A percentile compares a stretch with the other conserved stretches of the same genome.
These are phyloP conservation scores for Cinnamomum chago DNA, from an alignment of 164 flowering plant genomes.

Conservation along the genomic window DNA sequence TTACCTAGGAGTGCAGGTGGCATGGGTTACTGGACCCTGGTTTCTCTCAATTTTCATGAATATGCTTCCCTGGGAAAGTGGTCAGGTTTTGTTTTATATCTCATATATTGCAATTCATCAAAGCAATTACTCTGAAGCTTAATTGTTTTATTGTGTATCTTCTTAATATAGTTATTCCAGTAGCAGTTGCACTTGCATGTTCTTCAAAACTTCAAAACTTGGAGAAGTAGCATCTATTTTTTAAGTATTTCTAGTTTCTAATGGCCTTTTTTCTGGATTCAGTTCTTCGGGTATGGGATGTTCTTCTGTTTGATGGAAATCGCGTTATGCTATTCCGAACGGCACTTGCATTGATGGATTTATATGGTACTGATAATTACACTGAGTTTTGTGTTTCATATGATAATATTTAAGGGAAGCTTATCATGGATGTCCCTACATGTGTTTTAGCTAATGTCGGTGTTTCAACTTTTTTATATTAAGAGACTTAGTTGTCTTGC, in stretches of 20 bases:
- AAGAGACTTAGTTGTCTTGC: neutral
- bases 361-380: slow-evolving; percentile 74
- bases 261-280: slow-evolving; percentile 18
- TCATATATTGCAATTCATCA: neutral
- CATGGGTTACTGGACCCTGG: slow-evolving; percentile 98
- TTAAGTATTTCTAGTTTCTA: neutral
- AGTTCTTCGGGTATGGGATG: slow-evolving; percentile 99
- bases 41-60: slow-evolving; percentile 95
- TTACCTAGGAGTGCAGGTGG: slow-evolving; percentile 85
- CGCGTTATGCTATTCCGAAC: slow-evolving; percentile 94
- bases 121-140: neutral
- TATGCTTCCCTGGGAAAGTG: slow-evolving; percentile 99
- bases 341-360: slow-evolving; percentile 92
- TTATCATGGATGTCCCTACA: neutral
- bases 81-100: slow-evolving; percentile 11
- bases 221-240: neutral
- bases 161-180: neutral
- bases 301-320: slow-evolving; percentile 91
- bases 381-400: slow-evolving; percentile 1
- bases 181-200: slow-evolving; percentile 6
- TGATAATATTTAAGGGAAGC: neutral
- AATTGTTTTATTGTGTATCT: neutral
- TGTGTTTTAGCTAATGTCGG: no score
- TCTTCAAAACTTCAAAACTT: neutral
- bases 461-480: no score